Evolutionary conservation across 2,329 filamentous ascomycete genomes (phyloP).

Genomic region (Calycina marina): DNA sequence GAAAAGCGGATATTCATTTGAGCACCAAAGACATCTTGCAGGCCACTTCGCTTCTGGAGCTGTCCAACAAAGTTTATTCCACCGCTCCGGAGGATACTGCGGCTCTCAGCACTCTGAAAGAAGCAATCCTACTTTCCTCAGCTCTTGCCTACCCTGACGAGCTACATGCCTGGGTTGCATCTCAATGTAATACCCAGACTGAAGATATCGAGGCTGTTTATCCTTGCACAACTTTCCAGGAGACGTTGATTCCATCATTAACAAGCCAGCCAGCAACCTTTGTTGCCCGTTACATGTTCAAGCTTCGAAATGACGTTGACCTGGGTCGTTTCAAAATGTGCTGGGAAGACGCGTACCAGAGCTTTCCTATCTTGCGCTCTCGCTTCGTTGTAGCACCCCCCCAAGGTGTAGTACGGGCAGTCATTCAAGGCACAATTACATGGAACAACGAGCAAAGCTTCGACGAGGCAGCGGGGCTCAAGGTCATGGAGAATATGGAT

Average conservation of each 20-base stretch:
- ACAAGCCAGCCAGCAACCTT: constrained; percentile 21
- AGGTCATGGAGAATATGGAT: too few species aligned
- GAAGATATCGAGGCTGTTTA: constrained; percentile 21
- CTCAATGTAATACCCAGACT: constrained; percentile 11
- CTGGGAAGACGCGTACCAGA: constrained; percentile 9
- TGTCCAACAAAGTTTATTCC: neutral
- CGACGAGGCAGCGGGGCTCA: constrained; percentile 27
- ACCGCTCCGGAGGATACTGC: neutral
- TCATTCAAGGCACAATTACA: constrained; percentile 4
- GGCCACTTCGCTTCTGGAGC: neutral
- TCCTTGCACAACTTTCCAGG: constrained; percentile 23
- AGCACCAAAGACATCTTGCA: neutral
- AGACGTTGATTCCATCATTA: constrained; percentile 24
- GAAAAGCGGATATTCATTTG: neutral
- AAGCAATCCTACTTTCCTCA: neutral
- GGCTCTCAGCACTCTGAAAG: too few species aligned
- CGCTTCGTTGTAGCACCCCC: constrained; percentile 19
- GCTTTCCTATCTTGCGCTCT: constrained; percentile 22
- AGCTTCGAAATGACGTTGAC: constrained; percentile 9
- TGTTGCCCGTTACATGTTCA: constrained; percentile 16
- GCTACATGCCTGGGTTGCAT: constrained; percentile 3
- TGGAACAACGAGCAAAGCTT: constrained; percentile 7
- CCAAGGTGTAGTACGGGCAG: constrained; percentile 5
- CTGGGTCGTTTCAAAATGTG: constrained; percentile 7
- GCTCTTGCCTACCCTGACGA: neutral